These are phyloP conservation scores for Magnaporthiopsis rhizophila DNA, from an alignment of 2,329 filamentous ascomycete genomes.

Conservation along the genomic window DNA sequence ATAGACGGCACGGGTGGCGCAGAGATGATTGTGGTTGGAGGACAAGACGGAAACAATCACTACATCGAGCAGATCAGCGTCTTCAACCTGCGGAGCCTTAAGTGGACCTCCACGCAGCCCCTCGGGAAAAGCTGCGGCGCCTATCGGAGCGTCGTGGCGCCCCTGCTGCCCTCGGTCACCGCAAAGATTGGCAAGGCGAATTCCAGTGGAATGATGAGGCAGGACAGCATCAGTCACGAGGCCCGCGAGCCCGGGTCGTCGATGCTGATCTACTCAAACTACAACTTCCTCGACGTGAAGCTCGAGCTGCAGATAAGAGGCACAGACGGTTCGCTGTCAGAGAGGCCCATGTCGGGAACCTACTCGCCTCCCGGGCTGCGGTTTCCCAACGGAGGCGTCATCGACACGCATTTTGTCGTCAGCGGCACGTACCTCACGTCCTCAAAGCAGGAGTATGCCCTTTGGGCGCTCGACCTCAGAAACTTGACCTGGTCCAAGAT, in stretches of 20 bases:
- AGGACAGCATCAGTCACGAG: slow-evolving; percentile 44
- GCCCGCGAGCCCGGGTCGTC: slow-evolving; percentile 51
- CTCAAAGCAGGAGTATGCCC: slow-evolving; percentile 94
- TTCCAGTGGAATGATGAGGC: slow-evolving; percentile 26
- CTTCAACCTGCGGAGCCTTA: slow-evolving; percentile 89
- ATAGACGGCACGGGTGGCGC: slow-evolving; percentile 88
- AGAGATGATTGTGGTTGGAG: slow-evolving; percentile 95
- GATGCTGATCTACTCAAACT: slow-evolving; percentile 98
- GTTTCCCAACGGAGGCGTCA: slow-evolving; percentile 92
- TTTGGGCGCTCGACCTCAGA: slow-evolving; percentile 88
- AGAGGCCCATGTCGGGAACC: slow-evolving; percentile 80
- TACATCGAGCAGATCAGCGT: slow-evolving; percentile 99
- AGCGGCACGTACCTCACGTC: slow-evolving; percentile 96
- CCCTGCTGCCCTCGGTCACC: slow-evolving; percentile 60
- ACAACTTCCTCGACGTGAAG: slow-evolving; percentile 97
- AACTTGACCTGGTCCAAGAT: slow-evolving; percentile 92
- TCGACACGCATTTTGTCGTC: slow-evolving; percentile 94
- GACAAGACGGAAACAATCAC: slow-evolving; percentile 94
- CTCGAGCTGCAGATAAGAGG: slow-evolving; percentile 84
- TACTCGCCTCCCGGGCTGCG: slow-evolving; percentile 87
- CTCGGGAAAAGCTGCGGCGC: slow-evolving; percentile 91
- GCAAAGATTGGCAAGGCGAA: slow-evolving; percentile 58
- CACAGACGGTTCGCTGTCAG: slow-evolving; percentile 73
- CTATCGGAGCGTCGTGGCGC: slow-evolving; percentile 90
- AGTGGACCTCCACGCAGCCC: slow-evolving; percentile 86